phyloP scores from a whole-genome alignment of 345 rosid species.

The Cardamine resedifolia region DNA sequence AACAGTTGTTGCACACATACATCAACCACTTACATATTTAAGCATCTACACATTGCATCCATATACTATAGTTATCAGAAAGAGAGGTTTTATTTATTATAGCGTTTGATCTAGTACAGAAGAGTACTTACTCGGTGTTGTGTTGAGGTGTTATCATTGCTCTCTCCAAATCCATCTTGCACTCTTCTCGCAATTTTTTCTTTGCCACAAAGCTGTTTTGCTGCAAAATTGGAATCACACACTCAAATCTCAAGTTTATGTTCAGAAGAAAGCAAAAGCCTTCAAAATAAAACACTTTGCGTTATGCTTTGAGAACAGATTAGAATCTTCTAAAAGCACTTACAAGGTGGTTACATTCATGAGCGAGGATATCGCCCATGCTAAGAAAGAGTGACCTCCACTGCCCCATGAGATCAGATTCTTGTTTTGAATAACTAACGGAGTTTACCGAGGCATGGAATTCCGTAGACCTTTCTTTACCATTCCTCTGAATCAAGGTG shows the following conservation, averaged over 20 bases:
- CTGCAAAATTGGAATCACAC: conserved; percentile 43
- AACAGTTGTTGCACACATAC: neutral
- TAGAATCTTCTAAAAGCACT: conserved; percentile 36
- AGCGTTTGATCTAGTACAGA: conserved; percentile 7
- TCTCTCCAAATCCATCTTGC: conserved; percentile 71
- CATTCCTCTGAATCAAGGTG: conserved; percentile 51
- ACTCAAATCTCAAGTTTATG: neutral
- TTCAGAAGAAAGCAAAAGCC: too few relatives aligned
- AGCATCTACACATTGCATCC: conserved; percentile 28
- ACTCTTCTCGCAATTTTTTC: conserved; percentile 66
- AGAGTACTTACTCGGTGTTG: conserved; percentile 36
- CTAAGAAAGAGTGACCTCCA: conserved; percentile 84
- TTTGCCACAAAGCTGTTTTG: conserved; percentile 50
- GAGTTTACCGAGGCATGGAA: conserved; percentile 37
- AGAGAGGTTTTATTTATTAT: conserved; percentile 24
- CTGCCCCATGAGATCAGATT: conserved; percentile 56
- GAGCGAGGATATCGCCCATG: conserved; percentile 66
- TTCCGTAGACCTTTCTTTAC: conserved; percentile 47
- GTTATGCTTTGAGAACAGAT: neutral
- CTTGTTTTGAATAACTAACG: conserved; percentile 47
- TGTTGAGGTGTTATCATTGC: conserved; percentile 48
- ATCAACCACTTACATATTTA: neutral
- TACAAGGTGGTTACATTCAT: conserved; percentile 74
- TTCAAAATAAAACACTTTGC: too few relatives aligned
- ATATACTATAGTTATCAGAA: conserved; percentile 1